A percentile compares a stretch with the other conserved stretches of the same genome.
These are phyloP conservation scores for Gossypium trilobum DNA, from an alignment of 441 rosid species.

Conservation along the genomic window DNA sequence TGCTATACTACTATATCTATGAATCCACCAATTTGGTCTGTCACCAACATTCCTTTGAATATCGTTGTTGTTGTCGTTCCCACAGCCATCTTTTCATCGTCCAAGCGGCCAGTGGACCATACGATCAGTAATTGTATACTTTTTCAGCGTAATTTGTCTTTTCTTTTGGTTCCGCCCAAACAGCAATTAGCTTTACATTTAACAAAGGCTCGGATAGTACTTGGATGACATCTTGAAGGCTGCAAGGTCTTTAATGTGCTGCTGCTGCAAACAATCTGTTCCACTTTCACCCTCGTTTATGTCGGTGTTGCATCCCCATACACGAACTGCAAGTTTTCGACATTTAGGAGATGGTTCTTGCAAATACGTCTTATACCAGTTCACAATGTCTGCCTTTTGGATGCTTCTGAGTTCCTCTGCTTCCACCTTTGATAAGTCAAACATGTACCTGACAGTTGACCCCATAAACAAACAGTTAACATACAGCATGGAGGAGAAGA, in stretches of 20 bases:
- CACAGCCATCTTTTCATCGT: not conserved
- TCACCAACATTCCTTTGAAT: not conserved
- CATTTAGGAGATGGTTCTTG: conserved; percentile 58
- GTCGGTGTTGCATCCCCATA: conserved; percentile 85
- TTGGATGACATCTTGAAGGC: conserved; percentile 51
- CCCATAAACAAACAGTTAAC: not conserved
- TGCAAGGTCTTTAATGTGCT: conserved; percentile 39
- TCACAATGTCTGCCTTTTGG: conserved; percentile 49
- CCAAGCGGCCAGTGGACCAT: not conserved
- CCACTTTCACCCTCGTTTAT: conserved; percentile 36
- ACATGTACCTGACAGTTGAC: conserved; percentile 54
- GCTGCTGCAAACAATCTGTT: conserved; percentile 21
- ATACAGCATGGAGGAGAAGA: not conserved
- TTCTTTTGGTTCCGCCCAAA: not conserved
- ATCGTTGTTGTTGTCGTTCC: not conserved
- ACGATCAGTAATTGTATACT: not conserved
- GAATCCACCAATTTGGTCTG: not conserved
- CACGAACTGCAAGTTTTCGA: conserved; percentile 66
- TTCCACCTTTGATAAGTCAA: conserved; percentile 60
- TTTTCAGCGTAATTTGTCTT: not conserved
- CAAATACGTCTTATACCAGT: conserved; percentile 65
- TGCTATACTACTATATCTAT: not conserved
- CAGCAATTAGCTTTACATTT: conserved; percentile 1
- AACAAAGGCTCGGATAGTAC: conserved; percentile 63
- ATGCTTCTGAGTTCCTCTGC: conserved; percentile 62